These are phyloP conservation scores for Amphicarpaea edgeworthii DNA, from an alignment of 306 rosid genomes.

Conservation along the genomic window DNA sequence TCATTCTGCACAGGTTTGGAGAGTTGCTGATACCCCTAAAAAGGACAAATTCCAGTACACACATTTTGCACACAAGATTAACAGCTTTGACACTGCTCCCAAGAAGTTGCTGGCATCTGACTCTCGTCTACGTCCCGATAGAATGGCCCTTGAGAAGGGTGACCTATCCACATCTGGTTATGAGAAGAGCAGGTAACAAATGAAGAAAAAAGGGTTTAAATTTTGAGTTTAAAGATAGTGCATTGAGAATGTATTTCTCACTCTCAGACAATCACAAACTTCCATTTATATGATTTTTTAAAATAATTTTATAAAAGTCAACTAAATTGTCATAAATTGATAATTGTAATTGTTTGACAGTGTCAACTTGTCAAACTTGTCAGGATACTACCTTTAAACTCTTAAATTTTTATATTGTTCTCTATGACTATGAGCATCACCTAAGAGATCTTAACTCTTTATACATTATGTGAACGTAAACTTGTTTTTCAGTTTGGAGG, in stretches of 20 bases:
- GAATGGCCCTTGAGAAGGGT: slow-evolving; percentile 87
- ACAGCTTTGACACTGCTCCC: slow-evolving; percentile 95
- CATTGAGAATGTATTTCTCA: too few relatives aligned
- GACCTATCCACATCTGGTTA: slow-evolving; percentile 81
- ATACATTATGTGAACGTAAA: slow-evolving; percentile 40
- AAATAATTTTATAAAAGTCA: too few relatives aligned
- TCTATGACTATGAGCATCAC: background rate
- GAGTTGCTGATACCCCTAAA: slow-evolving; percentile 73
- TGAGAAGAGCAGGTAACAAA: slow-evolving; percentile 81
- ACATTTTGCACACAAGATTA: slow-evolving; percentile 91
- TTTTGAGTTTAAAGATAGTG: too few relatives aligned
- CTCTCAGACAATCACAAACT: too few relatives aligned
- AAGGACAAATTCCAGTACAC: slow-evolving; percentile 93
- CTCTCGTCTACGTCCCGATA: slow-evolving; percentile 93
- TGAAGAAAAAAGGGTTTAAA: background rate
- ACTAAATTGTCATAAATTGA: too few relatives aligned
- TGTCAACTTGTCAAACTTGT: too few relatives aligned
- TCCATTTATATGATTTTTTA: too few relatives aligned
- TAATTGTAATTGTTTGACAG: too few relatives aligned
- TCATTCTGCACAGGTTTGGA: slow-evolving; percentile 82
- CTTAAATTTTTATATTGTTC: slow-evolving; percentile 6
- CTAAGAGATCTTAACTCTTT: background rate
- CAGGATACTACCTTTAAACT: too few relatives aligned
- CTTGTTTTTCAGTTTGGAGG: slow-evolving; percentile 69
- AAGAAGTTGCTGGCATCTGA: slow-evolving; percentile 87